Conservation (phyloP, 1,284 basidiomycete species). For the Ustilago crameri region DNA sequence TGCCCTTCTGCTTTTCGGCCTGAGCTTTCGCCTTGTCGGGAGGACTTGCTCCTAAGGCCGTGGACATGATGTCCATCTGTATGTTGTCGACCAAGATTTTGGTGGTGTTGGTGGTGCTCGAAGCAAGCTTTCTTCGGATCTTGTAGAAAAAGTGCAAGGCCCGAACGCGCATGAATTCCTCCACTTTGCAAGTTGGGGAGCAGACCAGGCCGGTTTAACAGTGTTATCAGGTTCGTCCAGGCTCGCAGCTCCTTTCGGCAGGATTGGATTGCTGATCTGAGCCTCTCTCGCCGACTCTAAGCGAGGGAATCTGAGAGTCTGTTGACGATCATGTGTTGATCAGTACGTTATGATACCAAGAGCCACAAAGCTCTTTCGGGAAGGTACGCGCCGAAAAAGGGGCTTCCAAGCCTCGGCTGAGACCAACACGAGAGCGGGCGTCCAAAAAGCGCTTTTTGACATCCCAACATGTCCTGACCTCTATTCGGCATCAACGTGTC, state of each 20-base stretch:
- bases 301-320: no score
- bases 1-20: constrained; percentile 28
- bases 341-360: no score
- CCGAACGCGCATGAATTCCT: background rate
- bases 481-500: background rate
- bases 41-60: background rate
- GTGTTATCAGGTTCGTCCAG: no score
- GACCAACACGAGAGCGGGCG: constrained; percentile 4
- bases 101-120: background rate
- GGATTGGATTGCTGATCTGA: no score
- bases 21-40: constrained; percentile 22
- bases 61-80: background rate
- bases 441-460: constrained; percentile 8
- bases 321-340: no score
- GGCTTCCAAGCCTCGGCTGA: constrained; percentile 9
- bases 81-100: no score
- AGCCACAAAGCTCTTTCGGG: background rate
- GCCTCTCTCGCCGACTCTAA: no score
- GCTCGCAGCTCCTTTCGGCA: no score
- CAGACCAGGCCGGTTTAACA: background rate
- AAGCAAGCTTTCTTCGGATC: constrained; percentile 1
- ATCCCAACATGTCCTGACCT: background rate
- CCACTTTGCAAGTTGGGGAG: background rate
- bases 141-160: constrained; percentile 2
- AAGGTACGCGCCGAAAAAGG: constrained; percentile 7